Evolutionary conservation across 192 early-diverging fungal genomes (phyloP).

Genomic region (Dissophora ornata): DNA sequence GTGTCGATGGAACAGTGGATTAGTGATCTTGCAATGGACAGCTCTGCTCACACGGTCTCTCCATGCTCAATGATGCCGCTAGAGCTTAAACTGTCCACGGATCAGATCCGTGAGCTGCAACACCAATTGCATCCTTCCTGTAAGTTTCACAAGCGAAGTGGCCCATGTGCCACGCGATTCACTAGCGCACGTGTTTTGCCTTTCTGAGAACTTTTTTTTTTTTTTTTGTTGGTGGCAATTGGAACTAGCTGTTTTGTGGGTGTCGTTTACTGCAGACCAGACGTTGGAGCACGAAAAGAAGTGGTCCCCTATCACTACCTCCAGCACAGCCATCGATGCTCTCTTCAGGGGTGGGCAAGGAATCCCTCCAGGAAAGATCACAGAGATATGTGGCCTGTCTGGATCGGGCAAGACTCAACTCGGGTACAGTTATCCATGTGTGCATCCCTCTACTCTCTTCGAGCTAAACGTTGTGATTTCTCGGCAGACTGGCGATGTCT

Average conservation of each 20-base stretch:
- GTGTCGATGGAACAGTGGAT: too few species aligned
- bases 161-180: too few species aligned
- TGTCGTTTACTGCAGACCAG: slow-evolving; percentile 13
- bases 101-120: slow-evolving; percentile 16
- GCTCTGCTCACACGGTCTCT: too few species aligned
- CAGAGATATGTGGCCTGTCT: slow-evolving; percentile 34
- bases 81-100: slow-evolving; percentile 28
- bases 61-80: not conserved
- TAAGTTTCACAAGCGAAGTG: not conserved
- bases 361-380: slow-evolving; percentile 34
- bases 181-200: too few species aligned
- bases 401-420: slow-evolving; percentile 47
- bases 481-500: too few species aligned
- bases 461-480: too few species aligned
- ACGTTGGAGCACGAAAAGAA: slow-evolving; percentile 23
- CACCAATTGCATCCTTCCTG: slow-evolving; percentile 15
- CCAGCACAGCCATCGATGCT: slow-evolving; percentile 23
- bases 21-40: too few species aligned
- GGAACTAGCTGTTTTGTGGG: not conserved
- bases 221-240: not conserved
- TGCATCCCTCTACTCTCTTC: too few species aligned
- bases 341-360: slow-evolving; percentile 30
- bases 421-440: too few species aligned
- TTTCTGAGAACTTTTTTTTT: too few species aligned
- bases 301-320: slow-evolving; percentile 29